Conservation (phyloP, 202 grass and related monocot genomes). For the Schoenoplectus tabernaemontani region DNA sequence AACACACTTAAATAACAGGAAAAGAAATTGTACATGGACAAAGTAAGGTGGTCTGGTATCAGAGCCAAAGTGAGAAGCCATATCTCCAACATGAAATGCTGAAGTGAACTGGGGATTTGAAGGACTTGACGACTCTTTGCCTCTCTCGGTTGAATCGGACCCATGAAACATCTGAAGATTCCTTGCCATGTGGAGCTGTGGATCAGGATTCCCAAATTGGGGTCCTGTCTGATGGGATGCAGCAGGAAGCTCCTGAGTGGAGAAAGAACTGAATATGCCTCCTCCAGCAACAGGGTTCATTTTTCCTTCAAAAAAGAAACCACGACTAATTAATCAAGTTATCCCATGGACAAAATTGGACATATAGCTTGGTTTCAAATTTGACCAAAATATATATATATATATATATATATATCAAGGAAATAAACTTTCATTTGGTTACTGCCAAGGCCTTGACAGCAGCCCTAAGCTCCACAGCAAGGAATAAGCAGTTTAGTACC, state of each 20-base stretch:
- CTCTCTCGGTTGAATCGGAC: constrained; percentile 71
- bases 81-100: constrained; percentile 38
- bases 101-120: constrained; percentile 48
- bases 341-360: constrained; percentile 8
- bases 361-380: background rate
- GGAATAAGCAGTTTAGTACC: constrained; percentile 18
- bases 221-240: constrained; percentile 40
- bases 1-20: background rate
- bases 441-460: background rate
- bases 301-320: constrained; percentile 51
- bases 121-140: constrained; percentile 55
- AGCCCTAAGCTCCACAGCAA: background rate
- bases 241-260: constrained; percentile 32
- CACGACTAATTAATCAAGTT: constrained; percentile 16
- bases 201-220: constrained; percentile 51
- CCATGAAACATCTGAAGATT: constrained; percentile 31
- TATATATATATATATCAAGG: background rate
- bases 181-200: constrained; percentile 30
- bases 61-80: constrained; percentile 8
- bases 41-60: constrained; percentile 14
- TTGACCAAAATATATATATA: background rate
- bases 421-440: background rate
- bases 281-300: constrained; percentile 47
- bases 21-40: background rate
- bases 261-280: constrained; percentile 40